These are phyloP conservation scores for Pelargonium exstipulatum DNA, from an alignment of 441 rosid genomes.

Conservation along the genomic window DNA sequence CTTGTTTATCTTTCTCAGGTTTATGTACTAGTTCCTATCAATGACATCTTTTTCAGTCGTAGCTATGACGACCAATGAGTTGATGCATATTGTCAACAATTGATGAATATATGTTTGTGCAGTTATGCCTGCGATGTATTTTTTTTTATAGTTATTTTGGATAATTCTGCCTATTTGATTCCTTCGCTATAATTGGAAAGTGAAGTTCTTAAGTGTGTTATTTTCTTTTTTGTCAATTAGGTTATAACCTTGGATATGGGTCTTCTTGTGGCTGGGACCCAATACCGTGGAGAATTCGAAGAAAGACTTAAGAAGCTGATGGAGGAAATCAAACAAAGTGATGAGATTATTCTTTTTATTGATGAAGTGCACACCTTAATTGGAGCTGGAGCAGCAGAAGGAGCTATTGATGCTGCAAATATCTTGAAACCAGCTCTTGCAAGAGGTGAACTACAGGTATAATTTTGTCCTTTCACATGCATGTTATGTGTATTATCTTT, in stretches of 20 bases:
- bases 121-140: too few relatives aligned
- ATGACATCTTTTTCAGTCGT: too few relatives aligned
- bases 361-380: constrained; percentile 96
- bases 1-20: too few relatives aligned
- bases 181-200: background rate
- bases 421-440: constrained; percentile 93
- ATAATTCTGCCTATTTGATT: background rate
- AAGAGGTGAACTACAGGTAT: constrained; percentile 91
- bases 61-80: too few relatives aligned
- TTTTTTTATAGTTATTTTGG: too few relatives aligned
- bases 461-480: background rate
- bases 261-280: constrained; percentile 93
- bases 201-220: constrained; percentile 14
- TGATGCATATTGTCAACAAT: background rate
- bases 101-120: background rate
- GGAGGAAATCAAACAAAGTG: constrained; percentile 83
- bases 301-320: constrained; percentile 80
- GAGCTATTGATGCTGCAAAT: constrained; percentile 94
- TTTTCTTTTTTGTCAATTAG: constrained; percentile 21
- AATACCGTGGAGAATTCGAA: constrained; percentile 96
- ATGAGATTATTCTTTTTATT: constrained; percentile 77
- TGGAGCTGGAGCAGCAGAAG: constrained; percentile 94
- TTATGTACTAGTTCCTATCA: too few relatives aligned
- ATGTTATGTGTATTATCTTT: background rate
- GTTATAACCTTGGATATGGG: constrained; percentile 97